These are phyloP conservation scores for Aphanomyces cochlioides DNA, from an alignment of 352 stramenopile genomes.

Conservation along the genomic window DNA sequence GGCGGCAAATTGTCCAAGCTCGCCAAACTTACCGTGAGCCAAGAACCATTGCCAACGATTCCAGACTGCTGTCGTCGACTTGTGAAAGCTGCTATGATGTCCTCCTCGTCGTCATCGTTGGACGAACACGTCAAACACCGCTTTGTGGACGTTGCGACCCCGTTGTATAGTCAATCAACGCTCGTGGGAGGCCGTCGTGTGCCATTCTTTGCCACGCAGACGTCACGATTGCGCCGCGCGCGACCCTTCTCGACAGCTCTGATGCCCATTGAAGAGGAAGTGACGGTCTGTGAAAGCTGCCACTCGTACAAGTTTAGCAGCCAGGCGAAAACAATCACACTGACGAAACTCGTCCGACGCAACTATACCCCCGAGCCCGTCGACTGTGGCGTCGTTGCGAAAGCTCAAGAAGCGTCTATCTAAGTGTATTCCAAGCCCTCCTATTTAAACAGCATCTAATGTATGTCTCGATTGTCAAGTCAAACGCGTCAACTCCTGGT, in stretches of 20 bases:
- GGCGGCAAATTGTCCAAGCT: no score
- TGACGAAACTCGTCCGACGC: background rate
- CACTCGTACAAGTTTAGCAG: slow-evolving; percentile 11
- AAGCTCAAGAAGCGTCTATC: no score
- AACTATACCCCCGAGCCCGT: background rate
- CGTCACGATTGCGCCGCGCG: background rate
- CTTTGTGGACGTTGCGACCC: background rate
- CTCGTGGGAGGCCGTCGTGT: slow-evolving; percentile 9
- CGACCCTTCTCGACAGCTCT: background rate
- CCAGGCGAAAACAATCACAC: background rate
- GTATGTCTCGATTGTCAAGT: no score
- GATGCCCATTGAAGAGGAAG: background rate
- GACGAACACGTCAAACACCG: background rate
- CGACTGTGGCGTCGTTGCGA: background rate
- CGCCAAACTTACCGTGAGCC: no score
- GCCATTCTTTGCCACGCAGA: slow-evolving; percentile 4
- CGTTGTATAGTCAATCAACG: background rate
- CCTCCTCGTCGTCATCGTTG: background rate
- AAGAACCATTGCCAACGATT: background rate
- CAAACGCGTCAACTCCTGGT: no score
- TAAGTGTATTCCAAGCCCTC: no score
- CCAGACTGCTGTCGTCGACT: background rate
- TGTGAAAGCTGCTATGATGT: background rate
- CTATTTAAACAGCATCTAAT: no score
- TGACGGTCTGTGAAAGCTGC: slow-evolving; percentile 1